Base-by-base conservation (phyloP, 495 filamentous ascomycete genomes). In the Daldinia vernicosa region DNA sequence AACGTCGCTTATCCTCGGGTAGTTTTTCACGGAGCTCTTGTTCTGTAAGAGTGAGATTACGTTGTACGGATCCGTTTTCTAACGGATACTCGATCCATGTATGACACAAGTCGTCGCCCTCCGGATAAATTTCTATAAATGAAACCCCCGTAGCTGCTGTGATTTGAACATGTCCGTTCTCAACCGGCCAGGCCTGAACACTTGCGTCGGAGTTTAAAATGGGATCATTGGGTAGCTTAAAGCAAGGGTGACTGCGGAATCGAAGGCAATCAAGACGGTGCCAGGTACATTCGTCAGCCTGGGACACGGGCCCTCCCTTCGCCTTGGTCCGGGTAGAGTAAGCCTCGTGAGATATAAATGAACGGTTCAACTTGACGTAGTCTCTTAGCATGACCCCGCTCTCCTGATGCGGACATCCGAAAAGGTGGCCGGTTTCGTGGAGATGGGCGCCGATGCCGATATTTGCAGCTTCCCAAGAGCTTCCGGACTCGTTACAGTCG, bases 381-480 rank as follows among this genome's bases (percentile, higher is more conserved):
- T 96, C 94, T 58, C 92, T 86, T 15, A 91, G 83, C 94, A 98
- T 98, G 63, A 97, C 85, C 7, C 94, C 94, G 39, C 82, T 91
- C 65, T 93, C 93, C 74, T 92, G 93, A 76, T 95, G 93, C 7
- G 94, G 93, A 68, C 91, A 93, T 47, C 94, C 93, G 68, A 98
- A 89, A 19, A 95, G 78, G 79, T 96, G 94, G 2, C 94, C 94
- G 0, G 88, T 88, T 79, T 97, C 93, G 75, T 96, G 94, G 12
- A 98, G 80, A 80, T 97, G 93, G 27, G 93, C 94, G 8, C 94
- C 94, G 70, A 97, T 96, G 51, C 94, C 93, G 66, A 97, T 87
- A 72, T 94, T 95, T 7, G 93, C 93, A 17, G 93, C 88, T 75
- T 97, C 94, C 93, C 93, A 97, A 63, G 89, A 95, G 61, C 91